Evolutionary conservation across 2,329 filamentous ascomycete genomes (phyloP).

Genomic region (Xylaria sp.): DNA sequence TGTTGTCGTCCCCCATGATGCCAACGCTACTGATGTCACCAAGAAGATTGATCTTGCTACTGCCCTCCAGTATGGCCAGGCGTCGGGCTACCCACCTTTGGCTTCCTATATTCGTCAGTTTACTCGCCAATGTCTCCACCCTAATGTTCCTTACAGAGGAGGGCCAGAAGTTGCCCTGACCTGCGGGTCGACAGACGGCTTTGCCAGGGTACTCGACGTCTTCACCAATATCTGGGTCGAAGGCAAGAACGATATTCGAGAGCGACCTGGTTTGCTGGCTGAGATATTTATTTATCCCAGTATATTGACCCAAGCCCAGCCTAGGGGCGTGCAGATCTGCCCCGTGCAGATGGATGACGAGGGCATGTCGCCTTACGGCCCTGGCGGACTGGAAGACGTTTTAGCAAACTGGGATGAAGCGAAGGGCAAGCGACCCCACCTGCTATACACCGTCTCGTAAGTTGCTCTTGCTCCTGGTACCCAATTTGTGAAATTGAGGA

Average conservation of each 20-base stretch:
- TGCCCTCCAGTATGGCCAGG: constrained; percentile 88
- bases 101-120: constrained; percentile 84
- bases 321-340: constrained; percentile 77
- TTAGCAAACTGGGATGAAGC: constrained; percentile 83
- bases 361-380: constrained; percentile 80
- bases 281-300: constrained; percentile 87
- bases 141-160: constrained; percentile 79
- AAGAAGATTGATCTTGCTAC: constrained; percentile 83
- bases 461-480: constrained; percentile 50
- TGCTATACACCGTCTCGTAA: constrained; percentile 92
- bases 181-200: constrained; percentile 86
- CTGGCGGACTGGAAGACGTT: constrained; percentile 80
- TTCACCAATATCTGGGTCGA: constrained; percentile 81
- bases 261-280: constrained; percentile 80
- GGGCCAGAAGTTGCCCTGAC: constrained; percentile 84
- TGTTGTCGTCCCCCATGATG: constrained; percentile 71
- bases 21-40: constrained; percentile 65
- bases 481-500: background rate
- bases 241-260: constrained; percentile 71
- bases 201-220: constrained; percentile 79
- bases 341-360: constrained; percentile 80
- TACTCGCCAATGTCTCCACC: constrained; percentile 79
- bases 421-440: constrained; percentile 79
- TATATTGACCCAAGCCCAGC: constrained; percentile 73
- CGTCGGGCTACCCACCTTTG: constrained; percentile 82